Conservation (phyloP, 352 stramenopile species). For the Pythium plurisporium region DNA sequence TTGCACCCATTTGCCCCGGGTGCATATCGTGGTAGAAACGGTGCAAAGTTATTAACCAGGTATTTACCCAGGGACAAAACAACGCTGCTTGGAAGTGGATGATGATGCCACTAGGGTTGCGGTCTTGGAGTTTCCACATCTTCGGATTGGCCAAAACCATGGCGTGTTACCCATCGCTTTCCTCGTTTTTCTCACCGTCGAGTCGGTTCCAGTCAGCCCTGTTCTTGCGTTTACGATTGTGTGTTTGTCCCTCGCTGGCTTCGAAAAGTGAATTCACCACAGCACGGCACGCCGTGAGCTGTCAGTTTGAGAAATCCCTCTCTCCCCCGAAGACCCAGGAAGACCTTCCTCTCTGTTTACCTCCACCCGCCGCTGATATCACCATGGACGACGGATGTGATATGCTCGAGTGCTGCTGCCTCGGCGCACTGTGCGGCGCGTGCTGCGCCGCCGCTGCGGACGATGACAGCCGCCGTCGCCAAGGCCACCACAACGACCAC, state of each 20-base stretch:
- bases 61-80: no score
- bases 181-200: constrained; percentile 12
- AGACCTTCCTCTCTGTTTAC: not conserved
- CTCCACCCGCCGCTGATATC: not conserved
- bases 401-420: constrained; percentile 75
- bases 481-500: constrained; percentile 31
- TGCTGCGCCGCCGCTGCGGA: constrained; percentile 54
- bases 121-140: no score
- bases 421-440: constrained; percentile 64
- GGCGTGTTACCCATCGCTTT: not conserved
- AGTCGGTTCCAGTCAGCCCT: constrained; percentile 7
- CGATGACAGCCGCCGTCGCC: constrained; percentile 32
- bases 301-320: constrained; percentile 5
- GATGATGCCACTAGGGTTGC: no score
- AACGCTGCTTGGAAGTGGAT: no score
- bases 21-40: no score
- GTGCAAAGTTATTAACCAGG: no score
- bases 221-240: not conserved
- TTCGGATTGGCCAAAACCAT: constrained; percentile 7
- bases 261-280: not conserved
- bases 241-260: not conserved
- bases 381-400: constrained; percentile 71
- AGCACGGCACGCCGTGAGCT: not conserved
- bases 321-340: not conserved
- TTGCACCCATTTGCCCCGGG: no score